Evolutionary conservation across 352 stramenopile species (phyloP), one percentile per base, ranked within the genome.

Genomic region (Halophytophthora batemanensis): DNA sequence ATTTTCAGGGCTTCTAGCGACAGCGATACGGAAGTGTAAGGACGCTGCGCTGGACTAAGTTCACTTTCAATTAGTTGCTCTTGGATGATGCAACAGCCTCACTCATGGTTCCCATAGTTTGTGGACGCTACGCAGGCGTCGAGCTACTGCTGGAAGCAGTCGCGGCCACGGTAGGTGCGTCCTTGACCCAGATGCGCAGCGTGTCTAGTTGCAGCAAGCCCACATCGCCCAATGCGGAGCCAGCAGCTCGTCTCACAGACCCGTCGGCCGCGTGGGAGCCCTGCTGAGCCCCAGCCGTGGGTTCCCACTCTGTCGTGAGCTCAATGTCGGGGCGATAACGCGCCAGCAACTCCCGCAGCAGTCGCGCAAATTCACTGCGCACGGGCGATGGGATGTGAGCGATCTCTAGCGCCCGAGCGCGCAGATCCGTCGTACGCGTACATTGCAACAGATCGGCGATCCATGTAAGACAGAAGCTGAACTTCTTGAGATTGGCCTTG

Each of bases 401-500:
- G 50, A 90, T 87, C 58, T 88, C 79, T 29, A 90, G 58, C 19
- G 79, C 79, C 3, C 77, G 64, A 3, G 79, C 79, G 7, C 77
- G 66, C n/a, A 90, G 61, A 41, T 88, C 79, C 14, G 66, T 81
- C 14, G 77, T 85, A 10, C 71, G 66, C 34, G 72, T 71, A 48
- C 79, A 87, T 35, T 84, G 67, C 13, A 90, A 45, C 39, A 90
- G 38, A 51, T 88, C 76, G 42, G 75, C 77, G 53, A 90, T 88
- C 79, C 79, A 90, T 25, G 77, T 90, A 25, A 90, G 66, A 34
- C 76, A 90, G 45, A 90, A 90, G 40, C 73, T 86, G 31, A 85
- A 90, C 57, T 90, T 90, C 50, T 90, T 90, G 15, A 87, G 59
- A 41, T 87, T 90, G 52, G 65, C 77, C 45, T 90, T 90, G 64